phyloP scores from a whole-genome alignment of 306 rosid genomes.

The Urtica urens region DNA sequence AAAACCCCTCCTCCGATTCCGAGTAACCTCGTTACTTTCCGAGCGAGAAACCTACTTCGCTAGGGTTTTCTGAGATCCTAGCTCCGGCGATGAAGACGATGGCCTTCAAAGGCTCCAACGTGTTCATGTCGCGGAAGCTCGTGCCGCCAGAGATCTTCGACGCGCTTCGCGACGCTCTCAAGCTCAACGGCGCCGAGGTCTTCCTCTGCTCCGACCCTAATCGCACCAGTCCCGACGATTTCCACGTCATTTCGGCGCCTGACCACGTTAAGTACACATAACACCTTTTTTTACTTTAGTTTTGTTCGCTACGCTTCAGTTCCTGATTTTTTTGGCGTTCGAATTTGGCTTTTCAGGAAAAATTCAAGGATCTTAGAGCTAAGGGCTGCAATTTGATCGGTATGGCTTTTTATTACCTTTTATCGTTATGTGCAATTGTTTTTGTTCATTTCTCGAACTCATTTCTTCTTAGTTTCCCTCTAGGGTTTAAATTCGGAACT shows the following conservation, averaged over 20 bases:
- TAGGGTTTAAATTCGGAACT: too few species aligned
- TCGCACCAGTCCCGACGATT: constrained; percentile 63
- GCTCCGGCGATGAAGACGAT: constrained; percentile 33
- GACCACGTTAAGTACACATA: constrained; percentile 41
- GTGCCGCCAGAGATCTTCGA: constrained; percentile 88
- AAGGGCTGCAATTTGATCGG: constrained; percentile 82
- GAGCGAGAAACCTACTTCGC: too few species aligned
- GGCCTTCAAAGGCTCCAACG: constrained; percentile 65
- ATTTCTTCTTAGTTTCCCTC: neutral
- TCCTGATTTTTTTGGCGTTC: neutral
- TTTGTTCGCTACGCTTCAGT: neutral
- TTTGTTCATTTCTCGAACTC: neutral
- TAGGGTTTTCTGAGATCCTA: neutral
- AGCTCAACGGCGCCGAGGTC: constrained; percentile 62
- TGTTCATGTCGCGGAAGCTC: constrained; percentile 82
- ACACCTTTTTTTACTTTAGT: neutral
- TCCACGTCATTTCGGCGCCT: constrained; percentile 58
- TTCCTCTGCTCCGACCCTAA: constrained; percentile 82
- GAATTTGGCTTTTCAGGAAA: constrained; percentile 38
- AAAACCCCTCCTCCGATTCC: neutral
- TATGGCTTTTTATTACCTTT: constrained; percentile 17
- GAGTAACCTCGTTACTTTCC: too few species aligned
- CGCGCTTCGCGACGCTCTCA: constrained; percentile 73
- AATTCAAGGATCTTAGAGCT: constrained; percentile 61
- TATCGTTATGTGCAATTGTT: neutral